A percentile compares a stretch with the other conserved stretches of the same genome.
Evolutionary conservation across 1,139 yeast genomes (phyloP).

Genomic region (Zygosaccharomyces sapae): DNA sequence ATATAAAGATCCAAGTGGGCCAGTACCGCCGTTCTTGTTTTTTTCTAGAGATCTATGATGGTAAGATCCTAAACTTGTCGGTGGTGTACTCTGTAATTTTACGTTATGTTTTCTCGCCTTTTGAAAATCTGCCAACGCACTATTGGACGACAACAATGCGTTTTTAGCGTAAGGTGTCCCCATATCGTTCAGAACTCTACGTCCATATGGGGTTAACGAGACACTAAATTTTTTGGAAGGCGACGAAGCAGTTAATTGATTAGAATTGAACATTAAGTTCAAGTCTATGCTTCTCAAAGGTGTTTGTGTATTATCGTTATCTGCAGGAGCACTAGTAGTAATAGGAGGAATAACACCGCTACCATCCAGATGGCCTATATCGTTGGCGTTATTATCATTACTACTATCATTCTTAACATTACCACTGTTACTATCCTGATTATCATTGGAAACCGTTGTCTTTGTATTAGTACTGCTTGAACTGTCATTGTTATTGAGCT

Average conservation of each 20-base stretch:
- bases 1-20: not conserved
- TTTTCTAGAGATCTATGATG: slow-evolving; percentile 2
- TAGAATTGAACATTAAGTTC: slow-evolving; percentile 32
- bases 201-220: slow-evolving; percentile 35
- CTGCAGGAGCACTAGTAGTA: slow-evolving; percentile 2
- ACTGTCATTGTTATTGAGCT: slow-evolving; percentile 6
- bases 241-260: slow-evolving; percentile 25
- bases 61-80: slow-evolving; percentile 7
- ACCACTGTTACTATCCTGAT: slow-evolving; percentile 1
- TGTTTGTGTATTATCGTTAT: slow-evolving; percentile 17
- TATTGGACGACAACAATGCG: slow-evolving; percentile 27
- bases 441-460: slow-evolving; percentile 1
- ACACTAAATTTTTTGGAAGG: slow-evolving; percentile 30
- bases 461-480: slow-evolving; percentile 10
- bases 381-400: not conserved
- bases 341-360: not conserved
- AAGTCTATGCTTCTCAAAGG: slow-evolving; percentile 34
- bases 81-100: slow-evolving; percentile 16
- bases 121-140: slow-evolving; percentile 36
- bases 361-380: not conserved
- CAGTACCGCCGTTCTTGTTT: not conserved
- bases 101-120: slow-evolving; percentile 31
- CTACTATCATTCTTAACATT: not conserved
- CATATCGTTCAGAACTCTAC: slow-evolving; percentile 29
- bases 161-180: slow-evolving; percentile 32